Base-by-base conservation (phyloP, 768 basidiomycete genomes). In the Clitopilus passeckerianus region DNA sequence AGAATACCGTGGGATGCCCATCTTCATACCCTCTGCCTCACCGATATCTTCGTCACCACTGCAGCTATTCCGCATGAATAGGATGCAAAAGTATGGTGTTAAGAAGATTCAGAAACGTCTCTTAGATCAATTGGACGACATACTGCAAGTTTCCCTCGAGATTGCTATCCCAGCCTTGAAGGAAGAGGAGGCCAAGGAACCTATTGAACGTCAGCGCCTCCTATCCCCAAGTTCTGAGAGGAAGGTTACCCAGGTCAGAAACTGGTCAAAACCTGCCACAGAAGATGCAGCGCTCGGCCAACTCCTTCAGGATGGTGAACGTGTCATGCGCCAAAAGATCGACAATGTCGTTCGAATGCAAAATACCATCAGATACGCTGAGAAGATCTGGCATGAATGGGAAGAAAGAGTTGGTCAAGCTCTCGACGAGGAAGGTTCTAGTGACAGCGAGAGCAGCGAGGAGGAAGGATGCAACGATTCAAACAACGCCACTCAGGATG, bases 381-480 rank as follows among this genome's bases (percentile, higher is more conserved):
- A 98, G 77, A 96, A 95, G 76, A 91, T 97, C 30, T 87, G 96
- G 77, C 89, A 90, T 66, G 97, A 98, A 74, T 98, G 96, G 95
- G 90, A 98, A 73, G 90, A 91, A 67, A 86, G 85, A 65, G 89
- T 97, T 14, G 89, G 86, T 61, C 81, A 85, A 65, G 82, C 80
- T 43, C 72, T 95, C 34, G 81, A 81, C 3, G 75, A 75, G 34
- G 74, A 78, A 24, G 84, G 83, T 16, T 75, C 74, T 50, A 85
- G 83, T 7, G 85, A 84, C 44, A 83, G 76, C 54, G 72, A 70
- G 27, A 66, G 71, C n/a, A 74, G 74, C 43, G 81, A 78, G 54
- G 75, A 77, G 57, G 76, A 77, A 34, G 79, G 76, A 37, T 74
- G 75, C 33, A 70, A 75, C 10, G 75, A 73, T 3, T 74, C 68